Evolutionary conservation across 495 filamentous ascomycete genomes (phyloP).

Genomic region (Penicillium bialowiezense): DNA sequence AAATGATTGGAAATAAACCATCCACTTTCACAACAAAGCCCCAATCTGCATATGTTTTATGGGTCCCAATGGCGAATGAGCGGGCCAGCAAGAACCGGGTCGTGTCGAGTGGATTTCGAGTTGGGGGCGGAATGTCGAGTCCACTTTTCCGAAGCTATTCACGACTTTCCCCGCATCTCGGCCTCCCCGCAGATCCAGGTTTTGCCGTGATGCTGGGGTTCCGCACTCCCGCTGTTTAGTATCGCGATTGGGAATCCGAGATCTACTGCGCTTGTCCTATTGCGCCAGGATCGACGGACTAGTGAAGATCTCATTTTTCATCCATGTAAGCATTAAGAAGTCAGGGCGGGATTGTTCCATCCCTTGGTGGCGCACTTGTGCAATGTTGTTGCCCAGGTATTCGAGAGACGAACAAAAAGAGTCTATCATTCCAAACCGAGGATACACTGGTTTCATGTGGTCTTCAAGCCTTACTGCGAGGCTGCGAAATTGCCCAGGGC

Average conservation of each 20-base stretch:
- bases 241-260: neutral
- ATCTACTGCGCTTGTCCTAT: neutral
- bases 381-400: too few relatives aligned
- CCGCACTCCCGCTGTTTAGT: neutral
- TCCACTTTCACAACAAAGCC: neutral
- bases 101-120: neutral
- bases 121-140: neutral
- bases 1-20: neutral
- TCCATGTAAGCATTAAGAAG: too few relatives aligned
- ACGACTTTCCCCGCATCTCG: neutral
- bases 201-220: neutral
- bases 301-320: too few relatives aligned
- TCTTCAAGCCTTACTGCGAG: slow-evolving; percentile 13
- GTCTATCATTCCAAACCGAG: neutral
- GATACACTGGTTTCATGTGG: neutral
- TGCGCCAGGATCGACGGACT: too few relatives aligned
- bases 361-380: too few relatives aligned
- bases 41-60: neutral
- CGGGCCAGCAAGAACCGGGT: neutral
- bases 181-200: neutral
- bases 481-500: slow-evolving; percentile 32
- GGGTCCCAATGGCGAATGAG: neutral
- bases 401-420: too few relatives aligned
- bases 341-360: neutral
- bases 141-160: neutral